These are phyloP conservation scores for Nannizzia gypsea DNA, from an alignment of 2,329 filamentous ascomycete species.

Conservation along the genomic window DNA sequence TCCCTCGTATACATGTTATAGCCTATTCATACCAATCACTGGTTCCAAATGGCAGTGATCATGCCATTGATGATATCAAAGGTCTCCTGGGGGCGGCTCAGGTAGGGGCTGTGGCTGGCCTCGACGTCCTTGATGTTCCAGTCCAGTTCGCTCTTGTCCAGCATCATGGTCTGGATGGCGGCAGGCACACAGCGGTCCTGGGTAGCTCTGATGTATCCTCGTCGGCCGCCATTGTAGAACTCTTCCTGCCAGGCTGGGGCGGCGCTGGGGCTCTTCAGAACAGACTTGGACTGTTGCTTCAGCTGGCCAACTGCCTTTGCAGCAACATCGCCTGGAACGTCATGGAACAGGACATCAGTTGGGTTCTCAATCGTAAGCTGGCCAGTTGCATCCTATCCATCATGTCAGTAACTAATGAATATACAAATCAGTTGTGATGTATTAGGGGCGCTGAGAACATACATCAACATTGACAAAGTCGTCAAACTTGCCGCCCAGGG, in stretches of 20 bases:
- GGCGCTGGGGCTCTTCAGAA: not conserved
- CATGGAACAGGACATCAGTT: slow-evolving; percentile 8
- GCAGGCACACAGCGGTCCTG: slow-evolving; percentile 5
- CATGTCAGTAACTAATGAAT: not conserved
- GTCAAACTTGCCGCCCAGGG: slow-evolving; percentile 3
- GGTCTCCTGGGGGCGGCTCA: slow-evolving; percentile 9
- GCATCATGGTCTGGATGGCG: slow-evolving; percentile 6
- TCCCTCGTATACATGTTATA: not conserved
- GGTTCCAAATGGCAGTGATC: not conserved
- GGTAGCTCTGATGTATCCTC: slow-evolving; percentile 5
- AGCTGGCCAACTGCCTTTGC: slow-evolving; percentile 2
- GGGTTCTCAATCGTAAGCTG: slow-evolving; percentile 1
- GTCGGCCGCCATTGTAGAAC: slow-evolving; percentile 7
- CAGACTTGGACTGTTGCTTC: not conserved
- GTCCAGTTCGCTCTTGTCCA: slow-evolving; percentile 6
- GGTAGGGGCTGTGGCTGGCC: slow-evolving; percentile 9
- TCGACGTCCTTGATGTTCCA: slow-evolving; percentile 5
- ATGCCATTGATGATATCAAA: slow-evolving; percentile 3
- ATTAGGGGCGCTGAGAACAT: not conserved
- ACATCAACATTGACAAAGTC: slow-evolving; percentile 1
- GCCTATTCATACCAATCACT: not conserved
- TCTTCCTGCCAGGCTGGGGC: slow-evolving; percentile 7
- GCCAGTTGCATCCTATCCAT: slow-evolving; percentile 8
- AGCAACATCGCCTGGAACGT: slow-evolving; percentile 2
- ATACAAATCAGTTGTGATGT: not conserved